These are phyloP conservation scores for Clonostachys rhizophaga DNA, from an alignment of 2,329 filamentous ascomycete genomes.

Conservation along the genomic window DNA sequence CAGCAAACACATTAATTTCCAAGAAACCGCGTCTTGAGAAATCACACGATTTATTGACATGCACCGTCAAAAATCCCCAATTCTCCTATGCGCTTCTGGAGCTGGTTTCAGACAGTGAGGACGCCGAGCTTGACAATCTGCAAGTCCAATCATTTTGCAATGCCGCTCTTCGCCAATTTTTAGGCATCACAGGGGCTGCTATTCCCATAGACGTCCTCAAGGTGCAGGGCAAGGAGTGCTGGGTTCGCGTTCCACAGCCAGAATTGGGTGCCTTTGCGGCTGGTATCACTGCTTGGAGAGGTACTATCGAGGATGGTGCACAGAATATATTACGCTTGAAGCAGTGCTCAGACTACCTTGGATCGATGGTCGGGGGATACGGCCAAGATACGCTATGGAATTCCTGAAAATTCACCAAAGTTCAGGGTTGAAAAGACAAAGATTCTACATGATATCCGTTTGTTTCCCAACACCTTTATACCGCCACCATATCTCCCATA, in stretches of 20 bases:
- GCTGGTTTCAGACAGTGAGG: constrained; percentile 26
- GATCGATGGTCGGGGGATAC: constrained; percentile 47
- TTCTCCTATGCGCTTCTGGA: constrained; percentile 55
- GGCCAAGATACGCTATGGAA: constrained; percentile 40
- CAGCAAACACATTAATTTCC: background rate
- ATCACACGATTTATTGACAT: constrained; percentile 42
- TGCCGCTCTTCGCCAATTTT: constrained; percentile 60
- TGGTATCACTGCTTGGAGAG: constrained; percentile 62
- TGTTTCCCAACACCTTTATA: no score
- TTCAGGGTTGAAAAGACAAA: no score
- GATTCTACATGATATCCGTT: no score
- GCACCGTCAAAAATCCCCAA: constrained; percentile 44
- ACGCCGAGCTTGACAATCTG: constrained; percentile 49
- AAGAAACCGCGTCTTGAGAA: constrained; percentile 20
- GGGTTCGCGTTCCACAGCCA: constrained; percentile 59
- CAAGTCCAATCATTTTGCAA: constrained; percentile 60
- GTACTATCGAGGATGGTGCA: constrained; percentile 32
- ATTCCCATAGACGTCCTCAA: constrained; percentile 69
- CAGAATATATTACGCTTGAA: constrained; percentile 48
- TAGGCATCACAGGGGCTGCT: constrained; percentile 63
- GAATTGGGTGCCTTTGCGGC: constrained; percentile 58
- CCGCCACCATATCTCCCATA: no score
- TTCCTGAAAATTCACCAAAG: constrained; percentile 16
- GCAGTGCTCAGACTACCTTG: constrained; percentile 61
- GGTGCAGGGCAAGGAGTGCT: constrained; percentile 48